Evolutionary conservation across 176 grass and related monocot genomes (phyloP).

Genomic region (Canna indica): DNA sequence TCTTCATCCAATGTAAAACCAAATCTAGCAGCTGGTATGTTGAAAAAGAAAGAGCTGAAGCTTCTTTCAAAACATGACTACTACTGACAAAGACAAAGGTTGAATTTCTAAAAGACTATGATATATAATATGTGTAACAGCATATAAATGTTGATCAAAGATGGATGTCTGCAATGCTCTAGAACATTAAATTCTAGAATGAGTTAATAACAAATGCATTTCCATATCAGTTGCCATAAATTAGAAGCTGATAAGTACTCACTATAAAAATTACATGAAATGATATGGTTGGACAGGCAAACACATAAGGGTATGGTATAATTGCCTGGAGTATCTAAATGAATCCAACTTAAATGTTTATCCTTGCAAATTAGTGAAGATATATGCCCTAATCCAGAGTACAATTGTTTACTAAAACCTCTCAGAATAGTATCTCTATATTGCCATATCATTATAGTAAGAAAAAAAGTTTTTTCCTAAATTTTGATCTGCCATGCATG

Average conservation of each 20-base stretch:
- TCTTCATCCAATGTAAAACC: slow-evolving; percentile 72
- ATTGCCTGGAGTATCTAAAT: not conserved
- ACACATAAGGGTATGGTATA: not conserved
- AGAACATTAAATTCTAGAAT: not conserved
- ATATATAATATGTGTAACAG: too few species aligned
- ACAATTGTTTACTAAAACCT: not conserved
- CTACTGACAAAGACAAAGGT: not conserved
- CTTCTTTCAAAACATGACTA: not conserved
- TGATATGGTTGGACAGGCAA: not conserved
- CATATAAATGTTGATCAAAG: not conserved
- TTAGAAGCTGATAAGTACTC: not conserved
- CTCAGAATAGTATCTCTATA: not conserved
- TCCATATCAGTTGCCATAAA: not conserved
- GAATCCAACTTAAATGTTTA: not conserved
- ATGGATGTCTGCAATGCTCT: not conserved
- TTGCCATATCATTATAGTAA: not conserved
- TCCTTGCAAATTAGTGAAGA: not conserved
- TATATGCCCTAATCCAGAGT: not conserved
- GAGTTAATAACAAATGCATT: too few species aligned
- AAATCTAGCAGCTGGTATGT: slow-evolving; percentile 74
- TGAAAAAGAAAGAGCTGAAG: slow-evolving; percentile 4
- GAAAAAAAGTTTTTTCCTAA: too few species aligned
- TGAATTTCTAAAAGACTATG: too few species aligned
- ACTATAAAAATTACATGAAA: not conserved
- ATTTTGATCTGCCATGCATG: too few species aligned